Conservation (phyloP, 1,139 yeast genomes). For the Pichia sp. region DNA sequence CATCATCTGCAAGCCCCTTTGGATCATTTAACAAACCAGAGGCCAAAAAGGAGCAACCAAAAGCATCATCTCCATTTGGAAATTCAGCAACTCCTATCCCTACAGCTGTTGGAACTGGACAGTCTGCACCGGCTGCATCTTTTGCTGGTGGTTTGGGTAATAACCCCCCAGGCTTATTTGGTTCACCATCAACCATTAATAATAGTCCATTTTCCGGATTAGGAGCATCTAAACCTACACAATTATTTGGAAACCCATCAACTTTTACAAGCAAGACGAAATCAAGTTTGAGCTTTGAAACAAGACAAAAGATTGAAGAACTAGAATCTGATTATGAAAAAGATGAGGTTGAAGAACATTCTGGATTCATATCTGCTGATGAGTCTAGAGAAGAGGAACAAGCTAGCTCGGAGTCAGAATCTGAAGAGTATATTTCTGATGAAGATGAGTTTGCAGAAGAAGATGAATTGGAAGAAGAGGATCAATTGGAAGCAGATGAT, state of each 20-base stretch:
- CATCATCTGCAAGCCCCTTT: not conserved
- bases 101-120: no score
- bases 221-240: not conserved
- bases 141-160: not conserved
- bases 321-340: conserved; percentile 9
- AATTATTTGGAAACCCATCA: not conserved
- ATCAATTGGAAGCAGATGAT: not conserved
- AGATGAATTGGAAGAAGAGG: not conserved
- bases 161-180: not conserved
- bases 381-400: conserved; percentile 4
- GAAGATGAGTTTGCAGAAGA: not conserved
- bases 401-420: conserved; percentile 1
- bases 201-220: not conserved
- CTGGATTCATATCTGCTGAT: not conserved
- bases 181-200: not conserved
- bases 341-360: not conserved
- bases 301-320: conserved; percentile 3
- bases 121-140: not conserved
- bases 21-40: not conserved
- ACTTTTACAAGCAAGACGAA: not conserved
- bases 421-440: conserved; percentile 3
- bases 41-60: not conserved
- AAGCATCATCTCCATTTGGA: not conserved
- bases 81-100: not conserved
- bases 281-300: not conserved